Base-by-base conservation (phyloP, 2,329 filamentous ascomycete genomes). In the Ophiosphaerella narmari region DNA sequence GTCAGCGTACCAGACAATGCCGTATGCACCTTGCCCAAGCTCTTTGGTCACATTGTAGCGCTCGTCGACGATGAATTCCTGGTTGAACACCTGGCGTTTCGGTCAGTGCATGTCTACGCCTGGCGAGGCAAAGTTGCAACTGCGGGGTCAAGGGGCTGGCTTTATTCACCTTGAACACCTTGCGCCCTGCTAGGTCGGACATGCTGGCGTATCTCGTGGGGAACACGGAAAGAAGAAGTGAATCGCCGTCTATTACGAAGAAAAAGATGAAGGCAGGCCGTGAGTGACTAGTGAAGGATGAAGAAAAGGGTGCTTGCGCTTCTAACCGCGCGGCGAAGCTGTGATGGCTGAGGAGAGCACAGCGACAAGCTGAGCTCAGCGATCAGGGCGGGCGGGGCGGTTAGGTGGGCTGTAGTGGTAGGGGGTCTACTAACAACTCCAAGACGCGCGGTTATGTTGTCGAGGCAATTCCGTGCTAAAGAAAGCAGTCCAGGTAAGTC, bases 41-140 rank as follows among this genome's bases (percentile, higher is more conserved):
- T 99, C 94, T 83, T 99, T 99, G 61, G 93, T 97, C 60, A 99
- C 94, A 60, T 90, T 96, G 80, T 99, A 99, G 68, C 93, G 87
- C 77, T 97, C 93, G 74, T 97, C 94, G 70, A 97, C 94, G 66
- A 97, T 87, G 74, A 99, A 99, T 80, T 99, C 94, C 74, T 99
- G 94, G 82, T 97, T 97, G 80, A 99, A 99, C 75, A 99, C 68
- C 57, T 60, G 11, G 11, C 2, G 26, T 9, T 29, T 6, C 11
- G 11, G 26, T 29, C 26, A 29, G 26, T 29, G 26, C 2, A 11
- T 29, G 26, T 8, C 11, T 11, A 8, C 11, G 26, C 26, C 11
- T 11, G 26, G 7, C 11, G 26, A 46, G 41, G 39, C 12, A 11
- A 31, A 16, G 16, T 4, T 12, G 9, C 16, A 14, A 26, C 21